phyloP scores from a whole-genome alignment of 768 basidiomycete species.

The Auriscalpium orientale region DNA sequence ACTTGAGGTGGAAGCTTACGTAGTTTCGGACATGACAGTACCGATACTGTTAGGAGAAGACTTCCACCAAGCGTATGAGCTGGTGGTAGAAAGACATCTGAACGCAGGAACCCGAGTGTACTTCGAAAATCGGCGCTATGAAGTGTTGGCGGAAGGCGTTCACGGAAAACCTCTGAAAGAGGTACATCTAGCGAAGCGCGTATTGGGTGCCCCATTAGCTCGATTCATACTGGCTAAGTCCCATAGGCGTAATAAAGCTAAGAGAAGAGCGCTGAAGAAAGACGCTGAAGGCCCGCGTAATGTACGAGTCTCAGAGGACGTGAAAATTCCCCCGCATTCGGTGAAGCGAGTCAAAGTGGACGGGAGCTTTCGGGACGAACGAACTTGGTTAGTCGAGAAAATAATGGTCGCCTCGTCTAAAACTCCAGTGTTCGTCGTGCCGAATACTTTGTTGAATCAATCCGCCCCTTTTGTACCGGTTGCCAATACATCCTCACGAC shows the following conservation, averaged over 20 bases:
- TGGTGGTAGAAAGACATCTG: slow-evolving; percentile 20
- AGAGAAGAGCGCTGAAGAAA: neutral
- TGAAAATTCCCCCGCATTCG: slow-evolving; percentile 1
- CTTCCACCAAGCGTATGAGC: slow-evolving; percentile 24
- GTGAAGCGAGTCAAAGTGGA: neutral
- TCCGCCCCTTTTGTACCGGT: neutral
- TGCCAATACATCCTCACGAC: neutral
- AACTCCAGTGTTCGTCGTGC: neutral
- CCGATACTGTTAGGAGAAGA: slow-evolving; percentile 18
- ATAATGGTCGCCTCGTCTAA: neutral
- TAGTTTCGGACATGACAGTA: slow-evolving; percentile 17
- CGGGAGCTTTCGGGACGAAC: neutral
- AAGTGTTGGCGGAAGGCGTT: neutral
- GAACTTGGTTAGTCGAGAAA: neutral
- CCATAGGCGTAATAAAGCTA: neutral
- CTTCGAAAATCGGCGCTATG: slow-evolving; percentile 13
- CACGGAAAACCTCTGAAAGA: neutral
- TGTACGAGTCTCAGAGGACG: neutral
- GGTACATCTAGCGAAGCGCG: neutral
- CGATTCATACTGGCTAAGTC: neutral
- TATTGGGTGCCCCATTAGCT: neutral
- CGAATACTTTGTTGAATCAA: neutral
- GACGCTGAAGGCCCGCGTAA: neutral
- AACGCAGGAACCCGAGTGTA: slow-evolving; percentile 1
- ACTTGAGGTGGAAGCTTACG: slow-evolving; percentile 15